A percentile compares a stretch with the other conserved stretches of the same genome.
phyloP scores from a whole-genome alignment of 2,329 filamentous ascomycete species.

The Colletotrichum magnum region DNA sequence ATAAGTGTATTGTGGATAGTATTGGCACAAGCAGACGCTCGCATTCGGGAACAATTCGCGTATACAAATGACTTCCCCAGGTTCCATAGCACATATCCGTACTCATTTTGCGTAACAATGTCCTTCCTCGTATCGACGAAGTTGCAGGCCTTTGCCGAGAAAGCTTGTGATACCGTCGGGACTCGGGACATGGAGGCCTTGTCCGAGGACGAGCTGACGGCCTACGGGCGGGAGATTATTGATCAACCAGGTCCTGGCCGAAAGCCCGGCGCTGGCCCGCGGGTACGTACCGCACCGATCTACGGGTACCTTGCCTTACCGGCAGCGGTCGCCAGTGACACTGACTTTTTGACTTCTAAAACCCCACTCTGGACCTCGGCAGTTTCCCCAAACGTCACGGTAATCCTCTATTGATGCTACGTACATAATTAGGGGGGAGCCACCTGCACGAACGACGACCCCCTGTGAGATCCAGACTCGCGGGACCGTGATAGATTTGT shows the following conservation, averaged over 20 bases:
- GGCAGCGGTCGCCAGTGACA: constrained; percentile 12
- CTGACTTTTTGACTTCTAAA: too few species aligned
- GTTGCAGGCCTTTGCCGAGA: constrained; percentile 5
- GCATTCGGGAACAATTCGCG: constrained; percentile 15
- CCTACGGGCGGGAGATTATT: neutral
- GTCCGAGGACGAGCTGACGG: neutral
- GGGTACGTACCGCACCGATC: constrained; percentile 6
- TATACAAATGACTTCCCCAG: neutral
- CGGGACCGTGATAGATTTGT: neutral
- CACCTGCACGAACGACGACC: neutral
- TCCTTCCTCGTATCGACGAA: neutral
- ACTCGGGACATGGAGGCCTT: neutral
- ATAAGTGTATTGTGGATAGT: constrained; percentile 24
- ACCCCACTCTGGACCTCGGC: constrained; percentile 38
- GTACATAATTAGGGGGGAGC: constrained; percentile 31
- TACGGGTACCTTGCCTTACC: constrained; percentile 18
- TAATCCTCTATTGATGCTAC: constrained; percentile 12
- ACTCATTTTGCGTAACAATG: neutral
- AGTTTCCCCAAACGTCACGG: constrained; percentile 21
- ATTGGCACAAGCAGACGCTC: constrained; percentile 34
- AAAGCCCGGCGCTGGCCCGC: constrained; percentile 3
- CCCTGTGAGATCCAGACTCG: constrained; percentile 11
- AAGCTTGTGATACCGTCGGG: constrained; percentile 36
- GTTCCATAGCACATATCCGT: too few species aligned
- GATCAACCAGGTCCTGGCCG: neutral